phyloP scores from a whole-genome alignment of 495 filamentous ascomycete species.

The Niebla homalea region DNA sequence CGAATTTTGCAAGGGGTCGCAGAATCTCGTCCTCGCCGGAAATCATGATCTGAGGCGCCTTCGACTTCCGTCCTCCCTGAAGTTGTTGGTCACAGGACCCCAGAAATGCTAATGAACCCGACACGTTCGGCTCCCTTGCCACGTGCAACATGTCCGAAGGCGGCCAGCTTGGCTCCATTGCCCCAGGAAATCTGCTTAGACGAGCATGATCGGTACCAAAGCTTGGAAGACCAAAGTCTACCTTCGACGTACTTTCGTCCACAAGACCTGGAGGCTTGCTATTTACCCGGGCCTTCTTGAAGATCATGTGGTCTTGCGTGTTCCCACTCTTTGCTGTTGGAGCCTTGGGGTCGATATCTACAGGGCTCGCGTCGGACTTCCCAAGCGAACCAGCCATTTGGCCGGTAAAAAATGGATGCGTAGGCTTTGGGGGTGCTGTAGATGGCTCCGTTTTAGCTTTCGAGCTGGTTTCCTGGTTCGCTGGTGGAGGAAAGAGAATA shows the following conservation, averaged over 20 bases:
- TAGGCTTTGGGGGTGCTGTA: conserved; percentile 39
- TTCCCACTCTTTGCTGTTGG: background rate
- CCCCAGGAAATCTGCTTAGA: conserved; percentile 40
- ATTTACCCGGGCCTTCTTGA: conserved; percentile 11
- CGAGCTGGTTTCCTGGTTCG: conserved; percentile 2
- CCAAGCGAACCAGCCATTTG: background rate
- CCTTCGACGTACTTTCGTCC: background rate
- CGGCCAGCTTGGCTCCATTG: conserved; percentile 56
- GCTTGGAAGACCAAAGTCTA: background rate
- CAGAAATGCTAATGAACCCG: background rate
- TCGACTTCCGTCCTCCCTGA: conserved; percentile 30
- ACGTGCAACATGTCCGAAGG: conserved; percentile 50
- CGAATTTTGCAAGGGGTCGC: conserved; percentile 12
- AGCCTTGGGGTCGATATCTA: background rate
- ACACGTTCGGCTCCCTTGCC: conserved; percentile 15
- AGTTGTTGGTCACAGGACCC: background rate
- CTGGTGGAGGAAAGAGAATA: conserved; percentile 27
- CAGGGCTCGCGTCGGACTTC: background rate
- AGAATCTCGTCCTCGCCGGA: conserved; percentile 32
- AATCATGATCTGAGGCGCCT: conserved; percentile 33
- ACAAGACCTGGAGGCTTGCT: conserved; percentile 11
- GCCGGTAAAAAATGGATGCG: conserved; percentile 70
- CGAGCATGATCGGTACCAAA: conserved; percentile 7
- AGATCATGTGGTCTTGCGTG: background rate
- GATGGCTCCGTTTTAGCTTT: conserved; percentile 13